phyloP scores from a whole-genome alignment of 202 grass and related monocot species.

The Eragrostis tef region DNA sequence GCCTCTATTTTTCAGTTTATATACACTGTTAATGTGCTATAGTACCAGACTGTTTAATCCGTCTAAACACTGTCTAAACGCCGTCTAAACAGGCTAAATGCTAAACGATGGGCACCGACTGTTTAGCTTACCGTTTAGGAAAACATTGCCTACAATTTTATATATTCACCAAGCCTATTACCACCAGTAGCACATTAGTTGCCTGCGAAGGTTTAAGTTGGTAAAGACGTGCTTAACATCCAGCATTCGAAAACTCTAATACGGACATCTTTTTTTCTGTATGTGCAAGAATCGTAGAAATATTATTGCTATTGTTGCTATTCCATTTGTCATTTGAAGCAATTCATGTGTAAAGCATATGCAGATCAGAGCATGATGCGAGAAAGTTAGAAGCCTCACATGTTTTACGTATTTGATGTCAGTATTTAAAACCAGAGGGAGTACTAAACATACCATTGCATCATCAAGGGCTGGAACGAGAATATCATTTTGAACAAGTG shows the following conservation, averaged over 20 bases:
- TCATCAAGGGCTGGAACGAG: slow-evolving; percentile 73
- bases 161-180: slow-evolving; percentile 1
- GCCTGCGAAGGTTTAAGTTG: neutral
- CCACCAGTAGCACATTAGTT: slow-evolving; percentile 11
- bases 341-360: slow-evolving; percentile 19
- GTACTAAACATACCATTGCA: slow-evolving; percentile 53
- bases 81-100: no score
- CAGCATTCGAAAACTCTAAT: neutral
- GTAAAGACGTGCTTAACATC: neutral
- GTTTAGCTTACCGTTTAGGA: no score
- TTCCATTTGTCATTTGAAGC: neutral
- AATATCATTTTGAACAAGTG: slow-evolving; percentile 91
- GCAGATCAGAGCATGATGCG: slow-evolving; percentile 3
- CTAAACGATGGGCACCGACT: no score
- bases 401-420: no score
- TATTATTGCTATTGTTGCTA: neutral
- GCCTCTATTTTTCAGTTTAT: no score
- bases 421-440: no score
- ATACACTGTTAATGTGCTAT: no score
- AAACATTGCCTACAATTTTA: neutral
- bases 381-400: neutral
- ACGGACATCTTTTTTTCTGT: neutral
- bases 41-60: no score
- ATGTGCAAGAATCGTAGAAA: neutral
- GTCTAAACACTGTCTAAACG: no score